Conservation (phyloP, 139 green algal species). For the Chlorella sp. region DNA sequence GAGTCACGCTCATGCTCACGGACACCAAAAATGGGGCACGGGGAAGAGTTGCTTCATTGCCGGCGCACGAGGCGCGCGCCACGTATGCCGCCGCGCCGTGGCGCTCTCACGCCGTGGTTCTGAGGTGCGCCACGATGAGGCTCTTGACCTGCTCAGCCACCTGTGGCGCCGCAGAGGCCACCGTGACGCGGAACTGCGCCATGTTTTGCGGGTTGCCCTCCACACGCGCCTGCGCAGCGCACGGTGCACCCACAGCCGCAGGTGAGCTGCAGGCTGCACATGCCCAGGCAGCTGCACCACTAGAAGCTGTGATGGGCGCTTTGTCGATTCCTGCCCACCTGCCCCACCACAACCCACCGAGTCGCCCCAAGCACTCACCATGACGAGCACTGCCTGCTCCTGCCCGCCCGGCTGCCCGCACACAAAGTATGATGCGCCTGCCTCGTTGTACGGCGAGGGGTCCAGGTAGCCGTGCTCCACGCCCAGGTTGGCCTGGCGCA, state of each 20-base stretch:
- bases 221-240: not conserved
- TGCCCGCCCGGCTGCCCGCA: not conserved
- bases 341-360: not conserved
- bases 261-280: not conserved
- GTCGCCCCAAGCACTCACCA: not conserved
- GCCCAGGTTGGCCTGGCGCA: constrained; percentile 25
- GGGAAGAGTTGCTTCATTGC: no score
- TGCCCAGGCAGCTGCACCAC: not conserved
- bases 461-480: constrained; percentile 48
- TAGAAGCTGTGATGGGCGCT: not conserved
- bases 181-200: not conserved
- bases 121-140: not conserved
- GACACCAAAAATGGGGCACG: no score
- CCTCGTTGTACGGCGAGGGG: constrained; percentile 46
- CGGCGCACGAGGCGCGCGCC: no score
- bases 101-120: not conserved
- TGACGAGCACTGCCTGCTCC: not conserved
- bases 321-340: not conserved
- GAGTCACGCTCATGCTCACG: no score
- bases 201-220: not conserved
- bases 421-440: constrained; percentile 35
- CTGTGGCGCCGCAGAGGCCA: not conserved
- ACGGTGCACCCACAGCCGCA: not conserved
- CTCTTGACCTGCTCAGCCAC: not conserved
- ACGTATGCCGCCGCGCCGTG: no score